Base-by-base conservation (phyloP, 768 basidiomycete genomes). In the Mycena kentingensis region DNA sequence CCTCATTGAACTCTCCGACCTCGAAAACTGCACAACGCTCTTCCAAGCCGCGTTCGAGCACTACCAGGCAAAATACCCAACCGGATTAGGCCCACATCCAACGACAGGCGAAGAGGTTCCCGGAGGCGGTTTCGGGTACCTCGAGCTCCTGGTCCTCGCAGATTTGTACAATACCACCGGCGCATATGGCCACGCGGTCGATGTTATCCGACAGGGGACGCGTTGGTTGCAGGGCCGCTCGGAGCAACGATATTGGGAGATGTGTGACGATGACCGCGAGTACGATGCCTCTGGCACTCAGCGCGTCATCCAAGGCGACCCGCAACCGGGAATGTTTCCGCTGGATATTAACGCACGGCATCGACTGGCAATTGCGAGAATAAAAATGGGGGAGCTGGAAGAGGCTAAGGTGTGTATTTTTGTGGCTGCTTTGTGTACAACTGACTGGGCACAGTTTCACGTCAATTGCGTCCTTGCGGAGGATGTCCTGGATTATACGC, bases 151-250 rank as follows among this genome's bases (percentile, higher is more conserved):
- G 19, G 83, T 89, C 3, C 81, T 98, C 10, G 85, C 90, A 4
- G 96, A 99, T 65, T 73, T 95, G 44, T 83, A 90, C 62, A 87
- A 93, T 58, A 79, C 82, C 1, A 71, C 87, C 19, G 83, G 81
- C 0, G 81, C 89, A 49, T 76, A 88, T 60, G 83, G 82, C 18
- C 74, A 77, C 31, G 89, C 88, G 0, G 73, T 93, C 15, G 75
- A 80, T 16, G 79, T 83, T 1, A 86, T 96, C 50, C 78, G 88
- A 46, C 77, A 75, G 44, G 96, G 94, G 1, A 87, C 82, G 50
- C 73, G 96, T 47, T 98, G 96, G 96, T 69, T 98, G 10, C 92
- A 98, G 66, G 91, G 92, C 1, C 74, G 96, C 28, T 74, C 72
- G 26, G 73, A 80, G 38, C 87, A 88, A 60, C 77, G 75, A 49